A percentile compares a stretch with the other conserved stretches of the same genome.
Evolutionary conservation across 2,329 filamentous ascomycete species (phyloP).

Genomic region (Saccharata proteae): DNA sequence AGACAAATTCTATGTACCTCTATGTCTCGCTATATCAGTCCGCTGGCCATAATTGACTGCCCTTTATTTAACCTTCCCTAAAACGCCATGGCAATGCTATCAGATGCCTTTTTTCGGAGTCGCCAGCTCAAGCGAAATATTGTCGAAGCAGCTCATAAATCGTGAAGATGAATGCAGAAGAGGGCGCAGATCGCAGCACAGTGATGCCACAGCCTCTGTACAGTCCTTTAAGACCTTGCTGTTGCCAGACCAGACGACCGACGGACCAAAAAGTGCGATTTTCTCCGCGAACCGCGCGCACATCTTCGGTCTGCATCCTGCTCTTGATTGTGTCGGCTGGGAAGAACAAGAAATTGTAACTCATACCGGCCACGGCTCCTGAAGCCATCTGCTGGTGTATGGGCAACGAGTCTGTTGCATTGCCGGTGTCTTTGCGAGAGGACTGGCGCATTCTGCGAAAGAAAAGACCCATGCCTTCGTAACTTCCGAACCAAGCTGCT

Average conservation of each 20-base stretch:
- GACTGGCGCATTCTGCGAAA: conserved; percentile 43
- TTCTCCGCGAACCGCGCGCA: conserved; percentile 40
- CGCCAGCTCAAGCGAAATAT: conserved; percentile 39
- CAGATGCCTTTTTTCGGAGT: conserved; percentile 3
- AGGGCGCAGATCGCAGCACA: conserved; percentile 73
- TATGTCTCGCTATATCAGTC: too few relatives aligned
- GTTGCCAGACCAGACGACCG: conserved; percentile 61
- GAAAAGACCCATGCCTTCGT: conserved; percentile 46
- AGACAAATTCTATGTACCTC: too few relatives aligned
- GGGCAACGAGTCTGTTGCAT: conserved; percentile 47
- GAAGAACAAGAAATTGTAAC: conserved; percentile 95
- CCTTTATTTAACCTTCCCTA: background rate
- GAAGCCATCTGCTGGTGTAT: conserved; percentile 80
- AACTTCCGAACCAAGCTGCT: conserved; percentile 81
- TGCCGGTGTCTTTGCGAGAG: background rate
- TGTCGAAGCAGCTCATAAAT: conserved; percentile 80
- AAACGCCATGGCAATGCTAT: conserved; percentile 1
- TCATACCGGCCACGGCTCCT: conserved; percentile 78
- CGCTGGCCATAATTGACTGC: too few relatives aligned
- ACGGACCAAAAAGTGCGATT: conserved; percentile 62
- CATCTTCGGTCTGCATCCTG: conserved; percentile 81
- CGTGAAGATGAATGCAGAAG: conserved; percentile 96
- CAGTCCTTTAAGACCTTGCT: conserved; percentile 70
- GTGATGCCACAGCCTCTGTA: conserved; percentile 96
- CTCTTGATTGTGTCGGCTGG: conserved; percentile 97